Base-by-base conservation (phyloP, 1,284 basidiomycete species). In the Moniliophthora roreri region DNA sequence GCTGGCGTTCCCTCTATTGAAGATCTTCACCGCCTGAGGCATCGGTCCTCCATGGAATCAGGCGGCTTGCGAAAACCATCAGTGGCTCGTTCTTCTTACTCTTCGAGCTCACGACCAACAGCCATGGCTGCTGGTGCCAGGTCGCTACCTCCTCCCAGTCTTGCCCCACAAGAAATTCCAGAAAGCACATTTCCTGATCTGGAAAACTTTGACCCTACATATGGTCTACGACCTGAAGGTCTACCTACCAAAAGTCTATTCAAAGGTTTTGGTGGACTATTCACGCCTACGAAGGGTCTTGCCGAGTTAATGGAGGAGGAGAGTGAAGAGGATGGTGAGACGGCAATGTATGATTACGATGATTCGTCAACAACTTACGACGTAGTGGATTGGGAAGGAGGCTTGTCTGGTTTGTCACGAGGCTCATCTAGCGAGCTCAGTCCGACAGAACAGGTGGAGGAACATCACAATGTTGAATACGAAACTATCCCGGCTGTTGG, bases 181-280 rank as follows among this genome's bases (percentile, higher is more conserved):
- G 69, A 74, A 55, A 77, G 78, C 10, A 79, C 84, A 7, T 85
- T 89, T 57, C 86, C 91, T 1, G 93, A 95, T 51, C 81, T 95
- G 38, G 95, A 96, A 69, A 84, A 90, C 58, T 97, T 93, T 69
- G 95, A 98, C 64, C 95, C 95, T 0, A 98, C 95, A 0, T 98
- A 98, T 64, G 95, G 95, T n/a, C 75, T 98, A n/a, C 86, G 95
- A 13, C 91, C 93, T 0, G 93, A 95, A 63, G 89, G 90, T 10
- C 77, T 95, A 4, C 93, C 93, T 0, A 74, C 76, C 1, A 90
- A 89, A 66, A 86, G 84, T 57, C 74, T 81, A 1, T 93, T 91
- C 67, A 77, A 77, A 42, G 78, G 78, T 15, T 91, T 94, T 61
- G 80, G 84, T n/a, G 83, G 77, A 39, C 73, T 93, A 8, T 93